A percentile compares a stretch with the other conserved stretches of the same genome.
Evolutionary conservation across 169 alveolate species (phyloP).

Genomic region (Babesia bovis): DNA sequence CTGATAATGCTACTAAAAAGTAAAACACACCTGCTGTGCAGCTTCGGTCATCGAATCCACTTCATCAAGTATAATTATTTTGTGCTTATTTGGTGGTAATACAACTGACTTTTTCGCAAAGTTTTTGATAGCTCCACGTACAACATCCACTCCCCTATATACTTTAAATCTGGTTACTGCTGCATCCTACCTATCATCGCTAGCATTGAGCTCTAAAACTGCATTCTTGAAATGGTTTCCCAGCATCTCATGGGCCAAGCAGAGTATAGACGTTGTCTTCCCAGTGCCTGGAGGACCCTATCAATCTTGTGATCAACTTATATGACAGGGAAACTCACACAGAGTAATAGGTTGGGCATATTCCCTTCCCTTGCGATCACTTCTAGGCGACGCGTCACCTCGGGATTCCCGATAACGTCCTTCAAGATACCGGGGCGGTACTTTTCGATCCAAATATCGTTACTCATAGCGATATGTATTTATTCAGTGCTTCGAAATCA

Average conservation of each 20-base stretch:
- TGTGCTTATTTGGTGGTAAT: slow-evolving; percentile 92
- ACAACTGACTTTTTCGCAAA: slow-evolving; percentile 93
- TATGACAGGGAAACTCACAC: slow-evolving; percentile 66
- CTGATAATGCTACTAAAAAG: not conserved
- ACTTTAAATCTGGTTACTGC: not conserved
- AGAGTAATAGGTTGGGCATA: slow-evolving; percentile 95
- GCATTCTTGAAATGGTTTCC: slow-evolving; percentile 87
- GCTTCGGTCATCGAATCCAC: slow-evolving; percentile 99
- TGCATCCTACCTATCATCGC: slow-evolving; percentile 90
- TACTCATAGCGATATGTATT: slow-evolving; percentile 38
- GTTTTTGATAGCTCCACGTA: slow-evolving; percentile 95
- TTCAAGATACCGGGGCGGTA: slow-evolving; percentile 93
- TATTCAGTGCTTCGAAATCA: too few relatives aligned
- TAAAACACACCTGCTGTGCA: slow-evolving; percentile 92
- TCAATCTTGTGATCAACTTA: not conserved
- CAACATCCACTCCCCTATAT: slow-evolving; percentile 96
- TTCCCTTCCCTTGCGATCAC: slow-evolving; percentile 93
- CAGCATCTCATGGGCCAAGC: slow-evolving; percentile 95
- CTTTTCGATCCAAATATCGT: slow-evolving; percentile 93
- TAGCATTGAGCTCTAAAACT: slow-evolving; percentile 97
- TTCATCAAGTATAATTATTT: slow-evolving; percentile 98
- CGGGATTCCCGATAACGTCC: slow-evolving; percentile 95
- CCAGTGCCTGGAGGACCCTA: slow-evolving; percentile 99
- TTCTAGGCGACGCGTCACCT: slow-evolving; percentile 88
- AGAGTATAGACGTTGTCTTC: slow-evolving; percentile 96